Base-by-base conservation (phyloP, 495 filamentous ascomycete genomes). In the Penicillium robsamsonii region DNA sequence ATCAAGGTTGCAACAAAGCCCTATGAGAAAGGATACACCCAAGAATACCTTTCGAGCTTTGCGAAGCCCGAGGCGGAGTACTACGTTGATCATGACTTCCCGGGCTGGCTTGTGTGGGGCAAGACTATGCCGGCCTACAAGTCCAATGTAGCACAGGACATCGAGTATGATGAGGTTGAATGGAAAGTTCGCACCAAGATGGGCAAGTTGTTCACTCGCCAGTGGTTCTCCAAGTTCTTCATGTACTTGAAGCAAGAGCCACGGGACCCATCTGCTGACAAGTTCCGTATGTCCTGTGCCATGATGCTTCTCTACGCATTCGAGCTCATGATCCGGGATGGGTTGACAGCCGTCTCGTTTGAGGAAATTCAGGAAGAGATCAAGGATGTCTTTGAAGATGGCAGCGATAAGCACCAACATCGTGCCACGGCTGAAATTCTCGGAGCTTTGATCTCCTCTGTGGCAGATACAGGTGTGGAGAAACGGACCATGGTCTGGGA, bases 381-480 rank as follows among this genome's bases (percentile, higher is more conserved):
- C 20, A 76, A 81, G 53, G 78, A 77, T 1, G 84, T 92, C 3
- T 96, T 87, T 61, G 92, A 87, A 22, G 94, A 97, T 74, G 92
- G 95, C 25, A 91, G 85, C 58, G 94, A 99, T 63, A 99, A 97
- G 69, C 95, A 99, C 72, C 92, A 97, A 68, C 94, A 99, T 67
- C 88, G 94, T 42, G 95, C 95, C 8, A 96, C 93, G 18, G 83
- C 95, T 4, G 94, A 99, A 69, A 97, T 99, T 55, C 78, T 99
- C 15, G 90, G 90, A 18, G 91, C 90, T 22, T 67, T 99, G 62
- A 77, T 97, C 10, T 80, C 82, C 42, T 87, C 87, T 31, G 87
- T 90, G 43, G 74, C 83, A 3, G 90, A 96, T 50, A 81, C 87
- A 6, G 82, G 84, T 11, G 64, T 83, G 15, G 82, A 89, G 46